A percentile compares a stretch with the other conserved stretches of the same genome.
Evolutionary conservation across 75 land plant genomes (phyloP).

Genomic region (Chamaecyparis obtusa): DNA sequence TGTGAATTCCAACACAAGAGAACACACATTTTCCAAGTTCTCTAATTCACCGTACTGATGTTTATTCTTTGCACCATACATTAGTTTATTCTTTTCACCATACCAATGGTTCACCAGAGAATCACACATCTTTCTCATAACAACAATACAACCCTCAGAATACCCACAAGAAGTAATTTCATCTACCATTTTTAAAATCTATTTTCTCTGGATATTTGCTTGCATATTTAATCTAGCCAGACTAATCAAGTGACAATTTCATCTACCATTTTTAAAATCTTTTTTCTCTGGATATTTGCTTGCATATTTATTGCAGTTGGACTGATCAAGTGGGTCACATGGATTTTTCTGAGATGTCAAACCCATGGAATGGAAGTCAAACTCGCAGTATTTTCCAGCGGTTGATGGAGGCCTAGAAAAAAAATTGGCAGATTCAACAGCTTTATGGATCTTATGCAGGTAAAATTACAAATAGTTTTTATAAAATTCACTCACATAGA

Average conservation of each 20-base stretch:
- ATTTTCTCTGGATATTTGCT: not conserved
- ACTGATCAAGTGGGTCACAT: slow-evolving; percentile 17
- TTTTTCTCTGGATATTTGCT: not conserved
- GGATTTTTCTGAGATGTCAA: slow-evolving; percentile 19
- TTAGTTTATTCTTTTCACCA: not conserved
- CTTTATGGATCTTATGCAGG: too few species aligned
- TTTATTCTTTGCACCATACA: too few species aligned
- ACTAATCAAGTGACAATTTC: slow-evolving; percentile 10
- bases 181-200: not conserved
- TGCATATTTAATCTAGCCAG: slow-evolving; percentile 9
- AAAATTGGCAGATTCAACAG: not conserved
- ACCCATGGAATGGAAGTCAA: not conserved
- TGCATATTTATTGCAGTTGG: slow-evolving; percentile 3
- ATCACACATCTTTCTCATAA: not conserved
- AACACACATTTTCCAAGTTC: too few species aligned
- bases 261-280: not conserved
- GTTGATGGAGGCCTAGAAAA: slow-evolving; percentile 15
- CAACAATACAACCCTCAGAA: not conserved
- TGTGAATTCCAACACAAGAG: too few species aligned
- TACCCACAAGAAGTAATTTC: not conserved
- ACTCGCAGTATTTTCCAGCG: not conserved
- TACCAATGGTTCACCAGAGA: not conserved
- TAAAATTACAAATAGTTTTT: too few species aligned
- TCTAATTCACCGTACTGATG: too few species aligned
- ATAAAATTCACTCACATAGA: not conserved